These are phyloP conservation scores for Penium margaritaceum DNA, from an alignment of 139 green algal genomes.

Conservation along the genomic window DNA sequence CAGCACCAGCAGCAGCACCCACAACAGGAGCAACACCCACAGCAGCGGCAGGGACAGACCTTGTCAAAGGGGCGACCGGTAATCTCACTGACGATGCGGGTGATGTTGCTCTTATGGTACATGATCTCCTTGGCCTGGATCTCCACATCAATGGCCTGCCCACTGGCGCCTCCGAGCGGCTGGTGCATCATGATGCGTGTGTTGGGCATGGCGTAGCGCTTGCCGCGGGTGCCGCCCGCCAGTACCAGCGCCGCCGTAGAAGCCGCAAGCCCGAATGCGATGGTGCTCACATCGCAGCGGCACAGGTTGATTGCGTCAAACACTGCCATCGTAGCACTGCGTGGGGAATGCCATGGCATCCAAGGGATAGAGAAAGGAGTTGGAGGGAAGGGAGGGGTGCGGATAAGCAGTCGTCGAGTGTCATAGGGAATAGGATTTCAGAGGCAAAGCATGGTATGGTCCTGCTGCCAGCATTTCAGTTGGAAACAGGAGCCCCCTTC, in stretches of 20 bases:
- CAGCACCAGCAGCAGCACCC: too few species aligned
- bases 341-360: too few species aligned
- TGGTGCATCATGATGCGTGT: conserved; percentile 70
- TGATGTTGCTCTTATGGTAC: conserved; percentile 97
- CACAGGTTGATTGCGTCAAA: conserved; percentile 83
- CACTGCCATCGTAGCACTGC: conserved; percentile 37
- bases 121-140: conserved; percentile 96
- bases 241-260: conserved; percentile 38
- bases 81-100: conserved; percentile 88
- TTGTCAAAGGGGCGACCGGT: conserved; percentile 53
- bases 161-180: conserved; percentile 75
- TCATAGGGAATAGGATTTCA: too few species aligned
- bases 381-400: too few species aligned
- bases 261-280: conserved; percentile 37
- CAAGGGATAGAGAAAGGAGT: too few species aligned
- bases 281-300: conserved; percentile 57
- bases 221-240: conserved; percentile 77
- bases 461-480: too few species aligned
- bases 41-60: too few species aligned
- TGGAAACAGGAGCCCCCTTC: too few species aligned
- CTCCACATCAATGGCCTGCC: conserved; percentile 76
- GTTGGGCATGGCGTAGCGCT: conserved; percentile 77
- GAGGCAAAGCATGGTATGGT: too few species aligned
- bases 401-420: too few species aligned
- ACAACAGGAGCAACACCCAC: too few species aligned